Percentiles rank a stretch among this genome's conserved stretches.
Evolutionary conservation across 805 yeast species (phyloP).

Genomic region (Blastobotrys parvus): DNA sequence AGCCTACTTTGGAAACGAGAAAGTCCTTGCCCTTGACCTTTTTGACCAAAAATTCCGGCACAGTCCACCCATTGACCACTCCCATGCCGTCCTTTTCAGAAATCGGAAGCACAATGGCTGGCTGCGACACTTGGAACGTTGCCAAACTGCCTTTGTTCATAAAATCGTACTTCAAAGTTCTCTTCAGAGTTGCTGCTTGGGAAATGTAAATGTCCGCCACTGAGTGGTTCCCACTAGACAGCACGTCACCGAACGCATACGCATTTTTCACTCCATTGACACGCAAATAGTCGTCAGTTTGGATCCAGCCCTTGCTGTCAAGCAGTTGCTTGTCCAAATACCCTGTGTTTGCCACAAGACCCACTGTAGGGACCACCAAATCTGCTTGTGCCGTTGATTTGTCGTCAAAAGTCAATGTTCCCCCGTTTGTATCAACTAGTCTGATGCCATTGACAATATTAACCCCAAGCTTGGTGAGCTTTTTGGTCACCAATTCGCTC

Average conservation of each 20-base stretch:
- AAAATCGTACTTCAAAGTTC: neutral
- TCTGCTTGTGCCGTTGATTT: conserved; percentile 6
- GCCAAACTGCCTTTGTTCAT: neutral
- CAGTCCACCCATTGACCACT: conserved; percentile 10
- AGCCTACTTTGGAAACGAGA: neutral
- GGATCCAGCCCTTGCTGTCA: conserved; percentile 11
- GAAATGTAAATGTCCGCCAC: conserved; percentile 8
- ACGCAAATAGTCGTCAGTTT: conserved; percentile 12
- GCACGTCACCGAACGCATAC: conserved; percentile 17
- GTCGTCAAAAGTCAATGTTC: conserved; percentile 1
- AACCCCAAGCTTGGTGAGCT: conserved; percentile 15
- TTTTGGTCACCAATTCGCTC: conserved; percentile 10
- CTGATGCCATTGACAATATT: conserved; percentile 10
- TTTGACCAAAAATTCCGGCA: neutral
- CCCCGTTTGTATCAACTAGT: conserved; percentile 2
- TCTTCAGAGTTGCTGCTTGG: conserved; percentile 3
- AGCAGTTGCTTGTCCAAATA: conserved; percentile 9
- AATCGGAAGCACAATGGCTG: conserved; percentile 11
- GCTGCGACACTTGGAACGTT: neutral
- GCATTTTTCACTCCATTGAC: conserved; percentile 10
- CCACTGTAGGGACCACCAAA: conserved; percentile 11
- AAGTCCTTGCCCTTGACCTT: neutral
- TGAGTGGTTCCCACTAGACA: conserved; percentile 7
- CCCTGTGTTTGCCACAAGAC: conserved; percentile 14
- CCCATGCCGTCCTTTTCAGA: conserved; percentile 15